A percentile compares a stretch with the other conserved stretches of the same genome.
These are phyloP conservation scores for Botrytis paeoniae DNA, from an alignment of 2,329 filamentous ascomycete genomes.

Conservation along the genomic window DNA sequence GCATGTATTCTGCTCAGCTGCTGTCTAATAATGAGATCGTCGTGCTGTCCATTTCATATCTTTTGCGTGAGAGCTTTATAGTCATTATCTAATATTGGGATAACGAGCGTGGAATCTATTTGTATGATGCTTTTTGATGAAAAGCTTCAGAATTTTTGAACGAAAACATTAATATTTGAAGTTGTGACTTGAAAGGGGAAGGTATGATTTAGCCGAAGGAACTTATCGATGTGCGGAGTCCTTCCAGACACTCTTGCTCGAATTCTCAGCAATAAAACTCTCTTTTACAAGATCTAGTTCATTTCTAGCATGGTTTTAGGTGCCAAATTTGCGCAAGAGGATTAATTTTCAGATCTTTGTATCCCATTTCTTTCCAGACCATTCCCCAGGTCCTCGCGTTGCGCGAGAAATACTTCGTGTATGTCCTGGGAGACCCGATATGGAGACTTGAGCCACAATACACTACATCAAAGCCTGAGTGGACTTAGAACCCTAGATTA, in stretches of 20 bases:
- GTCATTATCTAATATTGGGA: not conserved
- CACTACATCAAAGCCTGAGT: too few species aligned
- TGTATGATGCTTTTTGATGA: not conserved
- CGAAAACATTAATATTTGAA: not conserved
- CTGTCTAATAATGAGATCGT: not conserved
- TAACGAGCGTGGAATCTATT: not conserved
- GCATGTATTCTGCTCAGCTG: not conserved
- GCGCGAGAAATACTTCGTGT: not conserved
- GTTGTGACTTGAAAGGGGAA: not conserved
- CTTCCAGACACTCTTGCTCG: not conserved
- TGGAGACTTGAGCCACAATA: not conserved
- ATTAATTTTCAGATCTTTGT: rapidly evolving
- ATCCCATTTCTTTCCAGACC: not conserved
- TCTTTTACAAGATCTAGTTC: rapidly evolving
- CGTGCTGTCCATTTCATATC: not conserved
- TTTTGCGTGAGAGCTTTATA: not conserved
- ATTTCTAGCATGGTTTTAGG: not conserved
- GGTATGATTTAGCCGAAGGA: not conserved
- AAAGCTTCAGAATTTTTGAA: not conserved
- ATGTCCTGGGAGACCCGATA: not conserved
- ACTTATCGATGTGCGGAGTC: rapidly evolving
- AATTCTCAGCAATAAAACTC: not conserved
- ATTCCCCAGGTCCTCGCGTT: not conserved
- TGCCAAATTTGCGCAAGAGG: not conserved
- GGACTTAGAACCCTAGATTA: too few species aligned